Conservation (phyloP, 192 early-diverging fungal genomes). For the Dissophora globulifera region DNA sequence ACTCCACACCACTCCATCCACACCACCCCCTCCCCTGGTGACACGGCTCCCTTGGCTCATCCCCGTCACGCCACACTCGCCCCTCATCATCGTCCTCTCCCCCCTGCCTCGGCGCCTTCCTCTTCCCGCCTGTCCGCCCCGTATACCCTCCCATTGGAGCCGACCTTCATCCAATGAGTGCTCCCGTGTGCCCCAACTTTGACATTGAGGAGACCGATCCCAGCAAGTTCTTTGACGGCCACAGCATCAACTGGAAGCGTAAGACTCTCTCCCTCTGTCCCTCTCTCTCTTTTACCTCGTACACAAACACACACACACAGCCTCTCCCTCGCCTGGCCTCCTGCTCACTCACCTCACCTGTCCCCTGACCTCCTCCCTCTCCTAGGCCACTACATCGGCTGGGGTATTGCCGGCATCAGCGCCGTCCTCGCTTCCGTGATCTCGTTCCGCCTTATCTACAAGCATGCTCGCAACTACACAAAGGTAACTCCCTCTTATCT, state of each 20-base stretch:
- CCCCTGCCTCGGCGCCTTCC: background rate
- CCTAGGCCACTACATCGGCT: constrained; percentile 68
- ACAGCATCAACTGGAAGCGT: constrained; percentile 48
- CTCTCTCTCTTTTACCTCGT: too few species aligned
- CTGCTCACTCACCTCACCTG: background rate
- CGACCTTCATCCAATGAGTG: background rate
- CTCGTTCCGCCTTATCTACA: constrained; percentile 59
- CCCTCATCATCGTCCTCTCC: too few species aligned
- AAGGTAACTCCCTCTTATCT: constrained; percentile 50
- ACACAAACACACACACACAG: background rate
- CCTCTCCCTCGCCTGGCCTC: background rate
- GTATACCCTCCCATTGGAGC: background rate
- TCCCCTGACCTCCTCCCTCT: background rate
- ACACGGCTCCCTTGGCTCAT: too few species aligned
- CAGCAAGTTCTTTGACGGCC: constrained; percentile 27
- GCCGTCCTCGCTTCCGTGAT: constrained; percentile 63
- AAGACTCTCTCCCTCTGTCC: too few species aligned
- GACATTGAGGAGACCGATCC: constrained; percentile 31
- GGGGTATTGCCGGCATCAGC: constrained; percentile 65
- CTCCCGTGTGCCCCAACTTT: constrained; percentile 23
- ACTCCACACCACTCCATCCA: too few species aligned
- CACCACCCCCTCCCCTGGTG: too few species aligned
- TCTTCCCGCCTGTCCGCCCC: background rate
- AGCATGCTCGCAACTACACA: constrained; percentile 67
- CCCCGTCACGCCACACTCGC: too few species aligned